phyloP scores from a whole-genome alignment of 2,329 filamentous ascomycete species.

The Colletotrichum eremochloae region DNA sequence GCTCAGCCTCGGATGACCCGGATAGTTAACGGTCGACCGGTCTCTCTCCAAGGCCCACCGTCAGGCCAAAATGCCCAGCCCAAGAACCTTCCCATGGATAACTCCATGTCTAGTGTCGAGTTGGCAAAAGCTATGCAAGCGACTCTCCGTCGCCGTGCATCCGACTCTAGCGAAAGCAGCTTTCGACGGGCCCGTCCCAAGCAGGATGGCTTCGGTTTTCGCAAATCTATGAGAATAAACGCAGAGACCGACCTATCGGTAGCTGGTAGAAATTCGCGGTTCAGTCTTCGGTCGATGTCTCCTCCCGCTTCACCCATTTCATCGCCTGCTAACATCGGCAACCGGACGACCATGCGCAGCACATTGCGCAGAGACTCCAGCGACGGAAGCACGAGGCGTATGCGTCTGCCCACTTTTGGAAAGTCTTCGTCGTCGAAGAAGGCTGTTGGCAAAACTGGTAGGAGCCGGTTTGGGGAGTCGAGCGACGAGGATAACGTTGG shows the following conservation, averaged over 20 bases:
- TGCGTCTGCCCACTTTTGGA: constrained; percentile 60
- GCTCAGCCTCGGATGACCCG: neutral
- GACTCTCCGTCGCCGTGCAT: constrained; percentile 65
- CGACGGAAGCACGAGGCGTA: constrained; percentile 52
- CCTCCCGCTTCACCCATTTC: constrained; percentile 68
- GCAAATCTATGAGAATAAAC: constrained; percentile 76
- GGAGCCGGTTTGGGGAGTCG: constrained; percentile 72
- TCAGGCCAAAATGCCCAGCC: constrained; percentile 3
- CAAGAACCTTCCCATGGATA: constrained; percentile 31
- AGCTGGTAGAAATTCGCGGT: constrained; percentile 54
- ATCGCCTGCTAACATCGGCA: constrained; percentile 56
- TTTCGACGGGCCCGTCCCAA: constrained; percentile 76
- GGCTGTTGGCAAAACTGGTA: constrained; percentile 48
- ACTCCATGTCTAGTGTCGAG: constrained; percentile 40
- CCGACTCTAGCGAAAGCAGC: constrained; percentile 82
- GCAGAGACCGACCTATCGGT: constrained; percentile 57
- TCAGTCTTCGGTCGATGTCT: constrained; percentile 79
- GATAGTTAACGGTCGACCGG: constrained; percentile 1
- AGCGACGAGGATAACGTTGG: constrained; percentile 69
- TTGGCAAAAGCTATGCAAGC: constrained; percentile 46
- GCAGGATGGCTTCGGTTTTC: constrained; percentile 71
- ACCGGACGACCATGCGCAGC: constrained; percentile 56
- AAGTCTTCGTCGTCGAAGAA: constrained; percentile 53
- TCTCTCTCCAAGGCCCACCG: constrained; percentile 31
- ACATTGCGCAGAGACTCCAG: constrained; percentile 58